Evolutionary conservation across 2,329 filamentous ascomycete genomes (phyloP), one percentile per base, ranked within the genome.

Genomic region (Nigrograna mackinnonii): DNA sequence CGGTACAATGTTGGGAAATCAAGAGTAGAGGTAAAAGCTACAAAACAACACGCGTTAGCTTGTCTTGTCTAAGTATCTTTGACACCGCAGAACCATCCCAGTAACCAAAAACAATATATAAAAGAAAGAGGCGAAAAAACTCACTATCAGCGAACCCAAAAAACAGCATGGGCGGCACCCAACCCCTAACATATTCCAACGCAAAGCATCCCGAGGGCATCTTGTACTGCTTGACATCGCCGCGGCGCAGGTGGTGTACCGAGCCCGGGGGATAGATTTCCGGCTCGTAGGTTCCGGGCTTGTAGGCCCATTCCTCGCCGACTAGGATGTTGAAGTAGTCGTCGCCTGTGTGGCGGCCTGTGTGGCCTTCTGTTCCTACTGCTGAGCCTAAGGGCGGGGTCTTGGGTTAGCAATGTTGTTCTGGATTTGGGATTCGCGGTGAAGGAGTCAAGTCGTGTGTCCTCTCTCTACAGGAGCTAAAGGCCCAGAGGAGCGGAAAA

Each of bases 301-400:
- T 78, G 75, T 90, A 91, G 52, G 89, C 87, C 58, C 82, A 77
- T 72, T 95, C 85, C 57, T 84, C 83, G 57, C 91, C 91, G 22
- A 77, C 76, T 22, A 96, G 78, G 76, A 96, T 95, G 77, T 91
- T 83, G 79, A 96, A 96, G 78, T 94, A 96, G 77, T 96, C 91
- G 72, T 95, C 88, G 13, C 90, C 90, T 11, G 89, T 92, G 78
- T 95, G 91, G 37, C 90, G 87, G 51, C 91, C 91, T 1, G 83
- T 83, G 77, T 95, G 90, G 48, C 91, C 91, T 71, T 95, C 90
- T 11, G 91, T 95, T 57, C 90, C 90, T 55, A 91, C 72, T 7
- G 88, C 79, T 1, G 87, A 89, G 66, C 89, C 40, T 36, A 4
- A 9, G 24, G 9, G 24, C 24, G n/a, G n/a, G n/a, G n/a, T n/a